phyloP scores from a whole-genome alignment of 1,139 yeast genomes.

The Lodderomyces orthopsilosis region DNA sequence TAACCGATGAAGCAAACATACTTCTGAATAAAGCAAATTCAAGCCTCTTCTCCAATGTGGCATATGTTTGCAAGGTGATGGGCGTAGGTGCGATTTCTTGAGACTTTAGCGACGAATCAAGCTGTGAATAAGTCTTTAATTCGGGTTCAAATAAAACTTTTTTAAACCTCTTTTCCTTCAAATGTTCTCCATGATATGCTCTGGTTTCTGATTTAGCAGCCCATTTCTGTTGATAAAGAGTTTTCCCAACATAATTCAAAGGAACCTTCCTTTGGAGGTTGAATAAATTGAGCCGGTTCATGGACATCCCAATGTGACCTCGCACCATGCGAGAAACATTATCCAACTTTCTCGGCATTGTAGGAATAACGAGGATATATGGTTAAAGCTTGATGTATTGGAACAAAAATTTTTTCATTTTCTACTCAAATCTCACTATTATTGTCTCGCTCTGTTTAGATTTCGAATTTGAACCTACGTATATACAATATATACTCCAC shows the following conservation, averaged over 20 bases:
- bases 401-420: conserved; percentile 3
- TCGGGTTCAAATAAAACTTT: conserved; percentile 62
- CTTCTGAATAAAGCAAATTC: conserved; percentile 90
- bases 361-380: neutral
- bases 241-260: conserved; percentile 50
- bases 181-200: conserved; percentile 92
- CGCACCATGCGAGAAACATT: conserved; percentile 59
- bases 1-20: conserved; percentile 87
- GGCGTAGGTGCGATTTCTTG: conserved; percentile 64
- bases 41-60: conserved; percentile 80
- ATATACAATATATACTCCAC: too few species aligned
- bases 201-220: conserved; percentile 87
- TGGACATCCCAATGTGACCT: conserved; percentile 83
- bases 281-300: conserved; percentile 89
- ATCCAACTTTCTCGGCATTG: conserved; percentile 63
- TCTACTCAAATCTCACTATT: neutral
- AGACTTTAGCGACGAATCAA: conserved; percentile 73
- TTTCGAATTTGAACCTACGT: too few species aligned
- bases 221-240: conserved; percentile 90
- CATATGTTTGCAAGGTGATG: conserved; percentile 82
- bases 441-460: neutral
- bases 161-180: conserved; percentile 82
- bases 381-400: neutral
- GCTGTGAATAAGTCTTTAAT: conserved; percentile 79
- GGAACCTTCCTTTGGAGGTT: conserved; percentile 72